Evolutionary conservation across 306 rosid species (phyloP), one percentile per base, ranked within the genome.

Genomic region (Rosa lucieae): DNA sequence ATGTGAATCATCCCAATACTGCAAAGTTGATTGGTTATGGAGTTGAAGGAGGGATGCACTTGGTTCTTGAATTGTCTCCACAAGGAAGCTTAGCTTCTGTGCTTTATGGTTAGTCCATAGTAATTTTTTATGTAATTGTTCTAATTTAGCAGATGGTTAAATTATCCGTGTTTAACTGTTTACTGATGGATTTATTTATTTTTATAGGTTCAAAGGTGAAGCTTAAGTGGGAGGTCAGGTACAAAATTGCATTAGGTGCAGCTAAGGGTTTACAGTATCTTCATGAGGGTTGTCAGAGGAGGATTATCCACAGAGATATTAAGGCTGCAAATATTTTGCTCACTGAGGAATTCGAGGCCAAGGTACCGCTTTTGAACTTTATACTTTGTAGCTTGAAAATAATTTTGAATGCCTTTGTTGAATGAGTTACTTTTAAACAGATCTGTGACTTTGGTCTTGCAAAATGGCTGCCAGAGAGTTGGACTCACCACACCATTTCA

Each of bases 361-460:
- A 90, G 94, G 99, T 93, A 78, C 43, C 68, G 69, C 23, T 44
- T 85, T 80, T 80, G 40, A 43, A 29, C 37, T 48, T 75, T 79
- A 56, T 78, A 77, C 62, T 72, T 47, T 62, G 47, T 47, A 21
- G 56, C 72, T 44, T 32, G 32, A 23, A 78, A 75, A 72, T 39
- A 75, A 72, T 39, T 32, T 70, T 74, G 73, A 73, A 43, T 47
- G 56, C 72, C 49, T 39, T 67, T 67, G 72, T 67, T 67, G 67
- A 51, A 75, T 75, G 59, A 15, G 29, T 73, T 76, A 17, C 56
- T 81, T 74, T 39, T 35, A 12, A 2, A 26, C 90, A 96, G 97
- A 90, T 96, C 67, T 96, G 99, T 84, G 99, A 96, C 89, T 96
- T 96, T 46, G 99, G 98, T 68, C 94, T 96, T 63, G 97, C 99